Evolutionary conservation across 768 basidiomycete species (phyloP).

Genomic region (Rhodosporidiobolus odoratus): DNA sequence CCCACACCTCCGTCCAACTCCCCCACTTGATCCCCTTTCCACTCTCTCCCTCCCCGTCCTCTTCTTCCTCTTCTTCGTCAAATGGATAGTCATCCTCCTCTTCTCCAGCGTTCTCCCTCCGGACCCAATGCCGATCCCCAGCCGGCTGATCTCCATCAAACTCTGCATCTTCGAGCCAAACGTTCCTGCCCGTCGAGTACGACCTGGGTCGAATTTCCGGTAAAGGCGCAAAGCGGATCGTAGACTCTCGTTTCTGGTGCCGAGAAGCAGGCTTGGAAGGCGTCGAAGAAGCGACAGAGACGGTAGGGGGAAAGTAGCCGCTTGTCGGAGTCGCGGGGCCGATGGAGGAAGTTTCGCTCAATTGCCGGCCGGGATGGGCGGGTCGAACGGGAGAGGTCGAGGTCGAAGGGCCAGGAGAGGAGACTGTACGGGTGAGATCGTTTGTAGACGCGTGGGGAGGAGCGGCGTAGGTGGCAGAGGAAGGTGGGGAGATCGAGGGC

Average conservation of each 20-base stretch:
- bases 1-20: conserved; percentile 25
- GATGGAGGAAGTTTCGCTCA: background rate
- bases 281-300: background rate
- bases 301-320: background rate
- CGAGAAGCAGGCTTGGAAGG: background rate
- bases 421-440: background rate
- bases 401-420: background rate
- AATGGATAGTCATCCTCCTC: background rate
- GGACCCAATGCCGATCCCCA: conserved; percentile 1
- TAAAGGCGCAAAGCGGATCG: conserved; percentile 35
- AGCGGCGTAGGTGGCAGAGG: background rate
- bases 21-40: conserved; percentile 1
- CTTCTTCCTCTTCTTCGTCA: conserved; percentile 1
- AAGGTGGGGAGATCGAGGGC: background rate
- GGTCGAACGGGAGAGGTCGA: background rate
- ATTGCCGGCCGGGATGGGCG: background rate
- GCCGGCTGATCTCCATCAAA: background rate
- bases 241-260: background rate
- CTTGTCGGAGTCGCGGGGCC: conserved; percentile 3
- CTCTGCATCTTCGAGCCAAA: conserved; percentile 29
- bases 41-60: background rate
- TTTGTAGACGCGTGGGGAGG: background rate
- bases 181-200: conserved; percentile 35
- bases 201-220: conserved; percentile 31
- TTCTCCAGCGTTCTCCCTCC: background rate